Base-by-base conservation (phyloP, 495 filamentous ascomycete genomes). In the Penicillium goetzii region DNA sequence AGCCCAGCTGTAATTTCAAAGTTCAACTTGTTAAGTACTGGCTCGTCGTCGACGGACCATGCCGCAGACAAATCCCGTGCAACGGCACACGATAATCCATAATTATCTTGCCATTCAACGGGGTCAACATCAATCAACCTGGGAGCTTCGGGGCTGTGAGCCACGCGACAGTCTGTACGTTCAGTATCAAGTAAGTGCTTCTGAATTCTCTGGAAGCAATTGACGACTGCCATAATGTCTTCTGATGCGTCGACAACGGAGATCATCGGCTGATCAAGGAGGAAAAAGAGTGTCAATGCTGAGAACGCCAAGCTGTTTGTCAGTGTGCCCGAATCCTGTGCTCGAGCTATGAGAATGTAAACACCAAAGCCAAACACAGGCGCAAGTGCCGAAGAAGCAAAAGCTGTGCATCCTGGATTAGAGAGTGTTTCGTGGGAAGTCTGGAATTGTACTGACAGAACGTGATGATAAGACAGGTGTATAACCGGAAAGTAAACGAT, bases 1-100 rank as follows among this genome's bases (percentile, higher is more conserved):
- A 74, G 64, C 0, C 62, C 64, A 4, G 68, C 61, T n/a, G 66
- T 62, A 43, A 85, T 74, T 10, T 58, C 64, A 36, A 79, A 53
- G 17, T 52, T 56, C 33, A 69, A 23, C 23, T 61, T 52, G 4
- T 61, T 60, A 10, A 72, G 56, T 9, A 69, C 41, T 23, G 66
- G 59, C 25, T 67, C 63, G 25, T 60, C 50, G 12, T 69, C 66
- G 21, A 69, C 53, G 3, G 69, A 62, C 66, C 66, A 72, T 43
- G 61, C 34, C 41, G 61, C 69, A n/a, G 69, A 65, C 11, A 72
- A n/a, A 28, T 60, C 38, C 9, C 56, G 45, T n/a, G 64, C 47
- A 17, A 57, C 41, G 3, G 32, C 64, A 63, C 61, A 69, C 11
- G 53, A 60, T 36, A 36, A 17, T 9, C 21, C 28, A n/a, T 28